Percentiles rank a stretch among this genome's conserved stretches.
These are phyloP conservation scores for Saccharomyces mikatae DNA, from an alignment of 805 yeast genomes.

Conservation along the genomic window DNA sequence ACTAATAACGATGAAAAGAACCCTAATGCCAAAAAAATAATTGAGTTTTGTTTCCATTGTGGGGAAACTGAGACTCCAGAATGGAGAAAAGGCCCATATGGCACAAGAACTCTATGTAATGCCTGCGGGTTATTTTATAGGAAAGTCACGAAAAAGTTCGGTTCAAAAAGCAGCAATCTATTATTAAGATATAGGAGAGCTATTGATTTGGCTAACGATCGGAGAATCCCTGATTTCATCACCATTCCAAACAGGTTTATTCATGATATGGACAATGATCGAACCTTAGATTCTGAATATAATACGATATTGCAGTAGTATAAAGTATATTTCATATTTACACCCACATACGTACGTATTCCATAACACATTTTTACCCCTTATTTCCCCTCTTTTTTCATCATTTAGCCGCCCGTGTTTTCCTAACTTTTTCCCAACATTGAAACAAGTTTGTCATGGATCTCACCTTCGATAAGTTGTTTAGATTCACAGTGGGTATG, in stretches of 20 bases:
- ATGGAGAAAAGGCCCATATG: conserved; percentile 88
- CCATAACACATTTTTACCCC: neutral
- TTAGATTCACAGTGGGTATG: conserved; percentile 70
- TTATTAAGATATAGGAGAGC: conserved; percentile 25
- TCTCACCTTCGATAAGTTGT: conserved; percentile 20
- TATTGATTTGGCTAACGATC: conserved; percentile 13
- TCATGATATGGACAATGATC: conserved; percentile 6
- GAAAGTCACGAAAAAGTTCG: conserved; percentile 41
- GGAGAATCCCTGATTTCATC: conserved; percentile 22
- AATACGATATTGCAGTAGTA: conserved; percentile 5
- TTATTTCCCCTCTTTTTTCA: neutral
- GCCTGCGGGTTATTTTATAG: conserved; percentile 83
- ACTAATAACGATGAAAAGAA: neutral
- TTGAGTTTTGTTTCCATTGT: conserved; percentile 53
- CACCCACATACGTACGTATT: neutral
- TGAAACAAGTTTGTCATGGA: conserved; percentile 33
- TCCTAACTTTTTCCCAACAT: conserved; percentile 23
- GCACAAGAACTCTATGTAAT: conserved; percentile 75
- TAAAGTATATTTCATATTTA: neutral
- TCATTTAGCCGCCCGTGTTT: conserved; percentile 1
- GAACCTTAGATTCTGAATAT: conserved; percentile 9
- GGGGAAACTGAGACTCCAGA: conserved; percentile 74
- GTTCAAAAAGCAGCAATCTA: conserved; percentile 22
- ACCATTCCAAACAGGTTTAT: conserved; percentile 16
- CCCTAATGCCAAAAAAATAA: neutral